A percentile compares a stretch with the other conserved stretches of the same genome.
These are phyloP conservation scores for Staphylotrichum longicolle DNA, from an alignment of 495 filamentous ascomycete genomes.

Conservation along the genomic window DNA sequence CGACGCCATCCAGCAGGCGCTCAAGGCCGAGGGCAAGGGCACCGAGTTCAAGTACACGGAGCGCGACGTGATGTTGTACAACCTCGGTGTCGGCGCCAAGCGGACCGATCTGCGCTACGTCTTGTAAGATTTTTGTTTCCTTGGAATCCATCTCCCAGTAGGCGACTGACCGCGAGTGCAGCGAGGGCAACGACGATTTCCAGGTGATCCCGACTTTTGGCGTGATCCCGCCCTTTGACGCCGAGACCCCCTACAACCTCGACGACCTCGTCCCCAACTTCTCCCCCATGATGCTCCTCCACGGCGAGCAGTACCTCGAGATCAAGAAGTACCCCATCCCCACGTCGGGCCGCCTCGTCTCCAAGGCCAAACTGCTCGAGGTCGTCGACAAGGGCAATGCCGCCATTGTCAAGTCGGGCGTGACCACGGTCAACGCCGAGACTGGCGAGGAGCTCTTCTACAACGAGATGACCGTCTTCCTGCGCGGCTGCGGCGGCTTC, in stretches of 20 bases:
- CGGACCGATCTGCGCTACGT: slow-evolving; percentile 83
- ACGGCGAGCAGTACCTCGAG: slow-evolving; percentile 98
- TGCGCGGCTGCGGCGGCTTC: slow-evolving; percentile 90
- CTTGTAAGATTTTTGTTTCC: slow-evolving; percentile 43
- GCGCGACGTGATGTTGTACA: slow-evolving; percentile 89
- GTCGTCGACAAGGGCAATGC: slow-evolving; percentile 95
- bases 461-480: slow-evolving; percentile 89
- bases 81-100: slow-evolving; percentile 92
- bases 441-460: slow-evolving; percentile 92
- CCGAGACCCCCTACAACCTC: slow-evolving; percentile 74
- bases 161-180: slow-evolving; percentile 14
- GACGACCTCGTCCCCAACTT: slow-evolving; percentile 90
- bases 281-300: slow-evolving; percentile 97
- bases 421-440: slow-evolving; percentile 73
- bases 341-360: slow-evolving; percentile 75
- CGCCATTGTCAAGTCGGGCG: slow-evolving; percentile 76
- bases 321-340: slow-evolving; percentile 93
- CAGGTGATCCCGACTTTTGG: slow-evolving; percentile 91
- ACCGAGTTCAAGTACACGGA: slow-evolving; percentile 81
- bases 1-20: slow-evolving; percentile 72
- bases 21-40: slow-evolving; percentile 66
- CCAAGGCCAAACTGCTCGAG: slow-evolving; percentile 83
- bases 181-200: slow-evolving; percentile 84
- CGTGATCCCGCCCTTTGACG: slow-evolving; percentile 89
- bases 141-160: not conserved